Evolutionary conservation across 371 early-diverging fungal genomes (phyloP), one percentile per base, ranked within the genome.

Genomic region (Lichtheimia ornata): DNA sequence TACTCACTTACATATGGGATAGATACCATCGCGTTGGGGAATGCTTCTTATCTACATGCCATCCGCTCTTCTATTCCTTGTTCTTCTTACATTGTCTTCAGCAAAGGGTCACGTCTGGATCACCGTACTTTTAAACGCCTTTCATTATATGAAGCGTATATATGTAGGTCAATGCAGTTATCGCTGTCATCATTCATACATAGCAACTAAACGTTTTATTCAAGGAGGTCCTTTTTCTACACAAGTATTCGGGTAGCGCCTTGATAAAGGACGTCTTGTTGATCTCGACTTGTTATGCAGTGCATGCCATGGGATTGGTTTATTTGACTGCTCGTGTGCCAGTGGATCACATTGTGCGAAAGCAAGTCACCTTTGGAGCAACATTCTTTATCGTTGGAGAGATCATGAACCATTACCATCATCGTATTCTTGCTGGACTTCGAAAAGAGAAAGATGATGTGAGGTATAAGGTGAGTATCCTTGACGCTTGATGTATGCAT

Each of bases 1-100:
- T 6, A 58, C 49, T 24, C 30, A 47, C 24, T 50, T 12, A 18
- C 4, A 3, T 41, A 52, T 15, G n/a, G 20, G 18, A 0, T 20
- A 78, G 78, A 28, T 78, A n/a, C 49, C 69, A 18, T 74, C 75
- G 7, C 42, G 53, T 3, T 14, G 40, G 9, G 79, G 79, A 3
- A 78, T 78, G 79, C 62, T 78, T 2, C 1, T 78, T 2, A 75
- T 73, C 41, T 78, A 78, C 52, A 13, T 41, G 0, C 75, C 79
- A 3, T 54, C 77, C 0, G 27, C 62, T 9, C 3, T 54, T 0
- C 4, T 67, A 6, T 69, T 70, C 17, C 49, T 58, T 13, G 5
- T 50, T 17, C 18, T 41, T 18, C 20, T 55, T 20, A 6, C 49
- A n/a, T 50, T 40, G 22, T 4, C 28, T 25, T 11, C 50, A 25